These are phyloP conservation scores for Talaromyces verruculosus DNA, from an alignment of 2,329 filamentous ascomycete species.

Conservation along the genomic window DNA sequence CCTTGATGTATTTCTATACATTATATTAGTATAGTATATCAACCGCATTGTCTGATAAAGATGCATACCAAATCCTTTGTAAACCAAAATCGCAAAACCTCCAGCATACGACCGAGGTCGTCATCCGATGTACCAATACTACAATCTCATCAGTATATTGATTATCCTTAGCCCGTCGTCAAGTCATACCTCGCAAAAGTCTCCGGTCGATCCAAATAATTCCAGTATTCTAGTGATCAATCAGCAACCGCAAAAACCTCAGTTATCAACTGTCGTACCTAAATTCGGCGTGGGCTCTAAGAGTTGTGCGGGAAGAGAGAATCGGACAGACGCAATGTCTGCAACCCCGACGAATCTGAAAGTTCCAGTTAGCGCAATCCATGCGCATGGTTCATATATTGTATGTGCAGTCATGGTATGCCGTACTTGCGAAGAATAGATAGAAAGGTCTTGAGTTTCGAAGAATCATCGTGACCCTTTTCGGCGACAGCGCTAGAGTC, in stretches of 20 bases:
- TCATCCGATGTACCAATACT: conserved; percentile 87
- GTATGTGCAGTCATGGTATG: conserved; percentile 2
- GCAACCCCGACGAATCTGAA: conserved; percentile 89
- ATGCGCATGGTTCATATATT: conserved; percentile 9
- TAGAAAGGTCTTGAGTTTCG: conserved; percentile 85
- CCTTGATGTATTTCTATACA: conserved; percentile 87
- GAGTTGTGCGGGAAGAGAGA: conserved; percentile 92
- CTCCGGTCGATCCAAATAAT: conserved; percentile 92
- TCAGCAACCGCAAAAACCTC: background rate
- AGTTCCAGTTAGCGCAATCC: conserved; percentile 8
- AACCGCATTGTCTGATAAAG: background rate
- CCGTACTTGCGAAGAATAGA: conserved; percentile 82
- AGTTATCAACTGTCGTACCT: conserved; percentile 45
- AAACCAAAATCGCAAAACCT: conserved; percentile 95
- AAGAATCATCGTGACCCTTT: conserved; percentile 71
- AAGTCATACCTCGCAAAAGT: conserved; percentile 66
- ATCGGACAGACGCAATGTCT: conserved; percentile 92
- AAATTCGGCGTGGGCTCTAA: conserved; percentile 95
- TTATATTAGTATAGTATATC: background rate
- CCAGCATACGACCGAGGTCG: conserved; percentile 87
- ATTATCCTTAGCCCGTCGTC: conserved; percentile 16
- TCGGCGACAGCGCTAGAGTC: conserved; percentile 39
- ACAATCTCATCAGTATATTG: conserved; percentile 38
- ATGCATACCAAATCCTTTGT: conserved; percentile 78
- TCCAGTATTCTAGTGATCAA: conserved; percentile 78